Evolutionary conservation across 1,284 basidiomycete genomes (phyloP), one percentile per base, ranked within the genome.

Genomic region (Ceratobasidium sp.): DNA sequence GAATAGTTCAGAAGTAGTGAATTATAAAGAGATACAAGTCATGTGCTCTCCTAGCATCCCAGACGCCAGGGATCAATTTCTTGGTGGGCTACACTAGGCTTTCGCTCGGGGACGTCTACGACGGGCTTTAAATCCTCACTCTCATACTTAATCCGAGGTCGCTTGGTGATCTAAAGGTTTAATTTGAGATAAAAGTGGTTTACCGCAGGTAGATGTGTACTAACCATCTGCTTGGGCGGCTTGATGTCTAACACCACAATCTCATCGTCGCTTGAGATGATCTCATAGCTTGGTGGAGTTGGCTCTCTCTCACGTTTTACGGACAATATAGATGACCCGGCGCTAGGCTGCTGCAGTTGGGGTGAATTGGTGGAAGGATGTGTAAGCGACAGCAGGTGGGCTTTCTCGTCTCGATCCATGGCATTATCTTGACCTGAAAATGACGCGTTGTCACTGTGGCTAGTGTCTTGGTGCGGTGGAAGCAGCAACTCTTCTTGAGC

Each of bases 61-160:
- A 60, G 58, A n/a, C 58, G 9, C 58, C 58, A 60, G 33, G 58
- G 58, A 33, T 60, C 58, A 39, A 60, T 60, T 39, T 28, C 58
- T 33, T 60, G 58, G 13, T 60, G 58, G 33, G 23, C 6, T 33
- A 28, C 58, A 28, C 28, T 60, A 28, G 58, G 58, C 26, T 60
- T 60, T 28, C 10, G 5, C 23, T 60, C 58, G 6, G 26, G n/a
- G 5, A 39, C n/a, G 12, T 60, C 58, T 28, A 26, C 23, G 18
- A 10, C 9, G 12, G 58, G 58, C 26, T 60, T 60, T 33, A 39
- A 60, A 10, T 60, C 58, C 28, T 60, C 58, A 60, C 33, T 18
- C 28, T 60, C 58, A 26, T 33, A 28, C 26, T 60, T 60, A 7
- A 60, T 13, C 10, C 58, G 28, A 39, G 28, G 23, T 10, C 58